Conservation (phyloP, 176 grass and related monocot genomes). For the Poa annua region DNA sequence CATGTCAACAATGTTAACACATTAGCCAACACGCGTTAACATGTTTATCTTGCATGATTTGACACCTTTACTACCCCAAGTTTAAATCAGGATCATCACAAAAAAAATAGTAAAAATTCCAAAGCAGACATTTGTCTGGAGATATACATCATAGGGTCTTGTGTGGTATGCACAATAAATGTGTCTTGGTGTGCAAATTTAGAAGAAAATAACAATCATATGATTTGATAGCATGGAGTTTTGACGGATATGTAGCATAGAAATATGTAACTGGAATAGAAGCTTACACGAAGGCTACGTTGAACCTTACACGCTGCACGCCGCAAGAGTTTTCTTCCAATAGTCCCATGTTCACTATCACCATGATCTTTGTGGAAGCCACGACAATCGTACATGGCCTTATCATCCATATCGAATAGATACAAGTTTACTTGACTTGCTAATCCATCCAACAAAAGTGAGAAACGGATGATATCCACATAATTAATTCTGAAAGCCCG, state of each 20-base stretch:
- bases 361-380: neutral
- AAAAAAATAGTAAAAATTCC: neutral
- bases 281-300: too few relatives aligned
- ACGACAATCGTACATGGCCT: neutral
- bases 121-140: too few relatives aligned
- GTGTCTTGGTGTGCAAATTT: neutral
- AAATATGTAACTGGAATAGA: neutral
- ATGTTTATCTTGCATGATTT: too few relatives aligned
- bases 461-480: neutral
- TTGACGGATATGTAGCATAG: neutral
- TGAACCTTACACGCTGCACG: neutral
- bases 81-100: too few relatives aligned
- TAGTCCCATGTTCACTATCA: neutral
- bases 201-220: neutral
- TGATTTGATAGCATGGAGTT: neutral
- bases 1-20: too few relatives aligned
- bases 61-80: too few relatives aligned
- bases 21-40: too few relatives aligned
- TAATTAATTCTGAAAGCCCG: neutral
- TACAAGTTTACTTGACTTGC: constrained; percentile 6
- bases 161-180: neutral
- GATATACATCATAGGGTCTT: neutral
- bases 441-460: neutral
- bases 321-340: neutral
- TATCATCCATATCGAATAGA: neutral